phyloP scores from a whole-genome alignment of 495 filamentous ascomycete species.

The Terfezia claveryi region DNA sequence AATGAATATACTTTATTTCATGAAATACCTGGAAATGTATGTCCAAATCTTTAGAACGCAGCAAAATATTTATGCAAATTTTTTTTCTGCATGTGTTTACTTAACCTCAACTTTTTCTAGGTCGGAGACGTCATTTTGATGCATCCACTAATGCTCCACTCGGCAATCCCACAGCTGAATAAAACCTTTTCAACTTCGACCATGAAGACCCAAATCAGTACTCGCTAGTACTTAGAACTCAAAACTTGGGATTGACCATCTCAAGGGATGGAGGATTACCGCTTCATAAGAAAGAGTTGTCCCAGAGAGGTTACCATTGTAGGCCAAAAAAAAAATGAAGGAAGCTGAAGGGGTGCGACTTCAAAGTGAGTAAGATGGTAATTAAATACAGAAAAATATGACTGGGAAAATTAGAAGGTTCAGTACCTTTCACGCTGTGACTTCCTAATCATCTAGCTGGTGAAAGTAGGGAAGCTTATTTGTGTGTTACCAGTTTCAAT shows the following conservation, averaged over 20 bases:
- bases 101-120: background rate
- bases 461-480: too few species aligned
- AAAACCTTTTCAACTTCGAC: slow-evolving; percentile 33
- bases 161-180: slow-evolving; percentile 31
- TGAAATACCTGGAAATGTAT: slow-evolving; percentile 35
- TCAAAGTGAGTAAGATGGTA: slow-evolving; percentile 5
- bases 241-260: slow-evolving; percentile 35
- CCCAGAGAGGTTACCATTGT: slow-evolving; percentile 24
- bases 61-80: too few species aligned
- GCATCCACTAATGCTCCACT: slow-evolving; percentile 56
- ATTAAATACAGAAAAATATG: background rate
- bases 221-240: slow-evolving; percentile 44
- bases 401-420: too few species aligned
- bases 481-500: too few species aligned
- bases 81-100: too few species aligned
- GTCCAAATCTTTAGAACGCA: background rate
- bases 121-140: slow-evolving; percentile 45
- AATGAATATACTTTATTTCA: slow-evolving; percentile 30
- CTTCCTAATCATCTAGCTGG: too few species aligned
- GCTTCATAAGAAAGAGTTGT: slow-evolving; percentile 28
- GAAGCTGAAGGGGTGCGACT: slow-evolving; percentile 6
- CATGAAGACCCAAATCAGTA: slow-evolving; percentile 34
- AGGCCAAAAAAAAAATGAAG: slow-evolving; percentile 4
- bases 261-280: slow-evolving; percentile 41
- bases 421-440: too few species aligned